Percentiles rank a stretch among this genome's conserved stretches.
Evolutionary conservation across 345 rosid genomes (phyloP).

Genomic region (Populus alba): DNA sequence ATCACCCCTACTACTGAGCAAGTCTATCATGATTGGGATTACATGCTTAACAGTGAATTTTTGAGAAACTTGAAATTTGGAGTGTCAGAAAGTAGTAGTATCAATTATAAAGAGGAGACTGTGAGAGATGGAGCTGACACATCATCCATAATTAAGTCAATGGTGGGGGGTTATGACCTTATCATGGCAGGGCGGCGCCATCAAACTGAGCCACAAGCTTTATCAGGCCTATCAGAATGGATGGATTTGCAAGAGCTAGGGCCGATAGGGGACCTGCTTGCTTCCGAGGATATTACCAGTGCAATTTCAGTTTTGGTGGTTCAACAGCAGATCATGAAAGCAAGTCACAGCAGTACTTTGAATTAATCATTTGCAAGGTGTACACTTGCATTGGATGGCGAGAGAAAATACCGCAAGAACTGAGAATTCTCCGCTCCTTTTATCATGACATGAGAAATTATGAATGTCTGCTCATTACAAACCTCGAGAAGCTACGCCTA

Average conservation of each 20-base stretch:
- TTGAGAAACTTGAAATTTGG: slow-evolving; percentile 8
- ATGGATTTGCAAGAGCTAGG: slow-evolving; percentile 31
- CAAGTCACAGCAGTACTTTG: slow-evolving; percentile 13
- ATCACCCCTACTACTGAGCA: not conserved
- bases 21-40: slow-evolving; percentile 1
- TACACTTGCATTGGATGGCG: too few relatives aligned
- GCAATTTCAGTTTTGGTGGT: slow-evolving; percentile 20
- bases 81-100: not conserved
- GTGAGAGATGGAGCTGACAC: slow-evolving; percentile 30
- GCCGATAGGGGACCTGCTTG: slow-evolving; percentile 24
- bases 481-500: too few relatives aligned
- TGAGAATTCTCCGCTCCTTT: too few relatives aligned
- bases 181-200: slow-evolving; percentile 24
- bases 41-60: slow-evolving; percentile 8
- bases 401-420: too few relatives aligned
- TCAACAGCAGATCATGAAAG: slow-evolving; percentile 26
- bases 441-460: too few relatives aligned
- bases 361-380: not conserved
- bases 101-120: not conserved
- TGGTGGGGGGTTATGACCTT: slow-evolving; percentile 11
- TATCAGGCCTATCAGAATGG: slow-evolving; percentile 26
- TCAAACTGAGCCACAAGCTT: not conserved
- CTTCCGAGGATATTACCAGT: slow-evolving; percentile 14
- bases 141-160: slow-evolving; percentile 7
- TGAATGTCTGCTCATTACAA: too few relatives aligned